Evolutionary conservation across 1,284 basidiomycete genomes (phyloP).

Genomic region (Leucoagaricus sp.): DNA sequence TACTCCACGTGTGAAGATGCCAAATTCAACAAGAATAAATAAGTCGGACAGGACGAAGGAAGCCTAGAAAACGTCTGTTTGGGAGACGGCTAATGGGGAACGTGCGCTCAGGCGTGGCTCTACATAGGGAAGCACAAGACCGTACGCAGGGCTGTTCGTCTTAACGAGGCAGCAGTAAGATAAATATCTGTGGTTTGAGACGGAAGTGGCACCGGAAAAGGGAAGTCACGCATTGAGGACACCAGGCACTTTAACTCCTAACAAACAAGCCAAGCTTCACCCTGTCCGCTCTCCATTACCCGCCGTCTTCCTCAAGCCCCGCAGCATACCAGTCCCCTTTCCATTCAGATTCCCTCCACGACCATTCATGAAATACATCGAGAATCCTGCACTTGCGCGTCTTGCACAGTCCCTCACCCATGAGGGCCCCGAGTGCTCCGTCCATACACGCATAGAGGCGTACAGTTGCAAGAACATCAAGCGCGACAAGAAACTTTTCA

Average conservation of each 20-base stretch:
- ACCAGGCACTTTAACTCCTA: not conserved
- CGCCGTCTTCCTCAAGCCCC: not conserved
- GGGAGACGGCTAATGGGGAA: not conserved
- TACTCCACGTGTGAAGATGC: slow-evolving; percentile 6
- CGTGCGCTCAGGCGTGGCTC: not conserved
- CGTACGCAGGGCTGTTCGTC: not conserved
- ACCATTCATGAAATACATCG: slow-evolving; percentile 84
- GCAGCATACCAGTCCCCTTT: not conserved
- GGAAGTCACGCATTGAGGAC: slow-evolving; percentile 1
- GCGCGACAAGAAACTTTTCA: slow-evolving; percentile 96
- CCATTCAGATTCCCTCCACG: not conserved
- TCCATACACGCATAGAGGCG: slow-evolving; percentile 93
- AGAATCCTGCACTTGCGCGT: slow-evolving; percentile 77
- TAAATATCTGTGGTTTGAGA: not conserved
- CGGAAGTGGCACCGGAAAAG: slow-evolving; percentile 1
- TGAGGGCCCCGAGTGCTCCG: slow-evolving; percentile 86
- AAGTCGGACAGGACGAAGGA: not conserved
- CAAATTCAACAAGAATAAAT: not conserved
- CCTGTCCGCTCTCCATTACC: slow-evolving; percentile 8
- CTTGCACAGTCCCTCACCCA: slow-evolving; percentile 84
- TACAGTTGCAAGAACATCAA: slow-evolving; percentile 98
- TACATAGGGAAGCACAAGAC: too few relatives aligned
- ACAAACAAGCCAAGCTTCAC: slow-evolving; percentile 6
- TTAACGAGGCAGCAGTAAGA: not conserved
- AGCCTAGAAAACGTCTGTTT: too few relatives aligned